Evolutionary conservation across 306 rosid genomes (phyloP).

Genomic region (apple (Malus domestica)): DNA sequence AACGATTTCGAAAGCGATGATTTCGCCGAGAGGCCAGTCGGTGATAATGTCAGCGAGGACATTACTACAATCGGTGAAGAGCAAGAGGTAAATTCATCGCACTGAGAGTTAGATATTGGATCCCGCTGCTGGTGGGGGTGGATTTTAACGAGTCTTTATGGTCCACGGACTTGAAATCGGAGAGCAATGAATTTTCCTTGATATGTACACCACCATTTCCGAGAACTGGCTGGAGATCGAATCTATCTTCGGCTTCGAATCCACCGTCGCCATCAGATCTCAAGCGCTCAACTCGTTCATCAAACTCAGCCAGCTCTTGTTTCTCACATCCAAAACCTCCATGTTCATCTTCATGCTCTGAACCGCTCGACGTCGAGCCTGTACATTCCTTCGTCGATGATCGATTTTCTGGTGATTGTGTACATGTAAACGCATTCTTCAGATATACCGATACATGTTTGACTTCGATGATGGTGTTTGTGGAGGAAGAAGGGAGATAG

Average conservation of each 20-base stretch:
- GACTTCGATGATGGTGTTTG: constrained; percentile 41
- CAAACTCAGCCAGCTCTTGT: constrained; percentile 33
- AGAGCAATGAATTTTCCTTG: constrained; percentile 35
- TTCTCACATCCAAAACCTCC: constrained; percentile 10
- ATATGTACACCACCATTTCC: constrained; percentile 38
- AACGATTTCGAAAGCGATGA: constrained; percentile 24
- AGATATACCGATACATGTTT: constrained; percentile 50
- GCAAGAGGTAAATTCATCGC: constrained; percentile 38
- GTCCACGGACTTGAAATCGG: constrained; percentile 41
- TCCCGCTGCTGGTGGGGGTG: constrained; percentile 20
- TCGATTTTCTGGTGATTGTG: constrained; percentile 48
- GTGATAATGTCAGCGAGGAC: constrained; percentile 43
- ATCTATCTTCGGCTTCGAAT: constrained; percentile 41
- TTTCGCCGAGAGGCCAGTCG: constrained; percentile 24
- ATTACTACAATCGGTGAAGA: constrained; percentile 44
- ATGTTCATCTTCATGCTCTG: constrained; percentile 42
- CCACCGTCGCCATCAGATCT: constrained; percentile 25
- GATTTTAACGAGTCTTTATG: constrained; percentile 40
- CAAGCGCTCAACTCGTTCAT: constrained; percentile 33
- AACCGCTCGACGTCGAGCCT: constrained; percentile 42
- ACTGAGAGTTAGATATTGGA: constrained; percentile 38
- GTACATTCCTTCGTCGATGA: constrained; percentile 55
- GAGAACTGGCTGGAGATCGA: constrained; percentile 55
- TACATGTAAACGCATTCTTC: constrained; percentile 60
- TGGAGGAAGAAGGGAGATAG: not conserved